Evolutionary conservation across 345 rosid genomes (phyloP), one percentile per base, ranked within the genome.

Genomic region (Rhizophora apiculata): DNA sequence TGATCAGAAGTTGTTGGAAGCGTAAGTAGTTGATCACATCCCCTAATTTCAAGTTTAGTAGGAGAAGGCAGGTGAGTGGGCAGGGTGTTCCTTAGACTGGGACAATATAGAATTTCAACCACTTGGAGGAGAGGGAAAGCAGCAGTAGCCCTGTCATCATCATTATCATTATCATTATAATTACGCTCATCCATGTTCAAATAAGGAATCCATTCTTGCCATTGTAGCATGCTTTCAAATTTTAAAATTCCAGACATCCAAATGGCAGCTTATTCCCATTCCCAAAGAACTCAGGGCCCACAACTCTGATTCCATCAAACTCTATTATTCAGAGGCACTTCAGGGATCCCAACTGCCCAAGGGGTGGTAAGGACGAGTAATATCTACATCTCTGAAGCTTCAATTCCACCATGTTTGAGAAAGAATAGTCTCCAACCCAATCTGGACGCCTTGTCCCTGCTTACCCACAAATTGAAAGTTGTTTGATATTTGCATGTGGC

Each of bases 121-220:
- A 19, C 30, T 24, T 26, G 27, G 39, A 71, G 68, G 19, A 53
- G 63, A 56, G 55, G 63, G 31, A 69, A 51, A 39, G 48, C 48
- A 39, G 48, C 48, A 39, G 15, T 2, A 10, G 37, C 68, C 29
- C 21, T 16, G 6, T 11, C 24, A 6, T 39, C 48, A 39, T 11
- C 11, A 32, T 32, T 32, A 6, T 11, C 11, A 32, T 32, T 32
- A 6, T 5, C 36, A 32, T 48, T 57, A 46, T 29, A 32, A 13
- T 22, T 22, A 26, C 59, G 5, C 2, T 55, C 59, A 11, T 39
- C 16, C 48, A 10, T 9, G 3, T 10, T 55, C 0, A 13, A 21
- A 55, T 22, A 55, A 55, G 29, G 59, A n/a, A 9, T 6, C 63
- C 63, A 31, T n/a, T 29, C 39, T 13, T 15, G 22, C 63, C 39